phyloP scores from a whole-genome alignment of 306 rosid genomes.

The Crotalaria pallida region DNA sequence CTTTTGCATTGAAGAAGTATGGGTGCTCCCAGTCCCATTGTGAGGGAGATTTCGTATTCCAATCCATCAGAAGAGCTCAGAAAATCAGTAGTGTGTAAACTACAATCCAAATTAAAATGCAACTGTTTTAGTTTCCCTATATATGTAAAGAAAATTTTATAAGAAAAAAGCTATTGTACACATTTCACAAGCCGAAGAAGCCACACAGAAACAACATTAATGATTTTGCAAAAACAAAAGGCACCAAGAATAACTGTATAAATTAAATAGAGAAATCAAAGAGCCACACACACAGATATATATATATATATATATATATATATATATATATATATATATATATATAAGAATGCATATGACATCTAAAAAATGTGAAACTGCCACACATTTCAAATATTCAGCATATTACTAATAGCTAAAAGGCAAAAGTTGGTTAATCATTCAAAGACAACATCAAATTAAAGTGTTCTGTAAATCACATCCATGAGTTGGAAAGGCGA shows the following conservation, averaged over 20 bases:
- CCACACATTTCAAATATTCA: not conserved
- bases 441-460: not conserved
- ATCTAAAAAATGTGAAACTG: not conserved
- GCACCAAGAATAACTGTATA: not conserved
- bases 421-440: not conserved
- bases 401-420: not conserved
- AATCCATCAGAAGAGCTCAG: conserved; percentile 54
- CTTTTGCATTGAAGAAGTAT: conserved; percentile 37
- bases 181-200: conserved; percentile 1
- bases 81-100: conserved; percentile 28
- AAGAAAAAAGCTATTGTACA: not conserved
- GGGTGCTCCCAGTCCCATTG: conserved; percentile 74
- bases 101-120: not conserved
- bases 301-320: no score
- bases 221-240: not conserved
- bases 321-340: no score
- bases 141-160: not conserved
- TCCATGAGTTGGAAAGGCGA: conserved; percentile 27
- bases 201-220: conserved; percentile 3
- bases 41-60: conserved; percentile 53
- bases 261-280: not conserved
- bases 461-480: conserved; percentile 13
- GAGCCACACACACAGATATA: no score
- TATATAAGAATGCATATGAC: not conserved
- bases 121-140: not conserved